phyloP scores from a whole-genome alignment of 768 basidiomycete genomes.

The Tricholoma matsutake region DNA sequence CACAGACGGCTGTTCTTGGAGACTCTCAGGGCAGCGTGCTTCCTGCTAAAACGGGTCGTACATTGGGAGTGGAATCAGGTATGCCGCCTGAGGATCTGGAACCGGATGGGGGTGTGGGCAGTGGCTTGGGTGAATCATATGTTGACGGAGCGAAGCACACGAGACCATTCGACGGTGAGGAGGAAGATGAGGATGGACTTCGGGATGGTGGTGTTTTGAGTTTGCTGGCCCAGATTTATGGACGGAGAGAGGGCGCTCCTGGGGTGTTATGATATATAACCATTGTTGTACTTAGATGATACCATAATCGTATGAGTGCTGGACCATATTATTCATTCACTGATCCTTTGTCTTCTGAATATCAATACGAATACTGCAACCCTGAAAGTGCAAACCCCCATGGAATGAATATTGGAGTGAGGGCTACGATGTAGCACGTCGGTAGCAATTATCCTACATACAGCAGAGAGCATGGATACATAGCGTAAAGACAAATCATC shows the following conservation, averaged over 20 bases:
- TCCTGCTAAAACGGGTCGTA: conserved; percentile 5
- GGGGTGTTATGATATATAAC: conserved; percentile 36
- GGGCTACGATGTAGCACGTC: too few relatives aligned
- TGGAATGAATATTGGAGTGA: too few relatives aligned
- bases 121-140: conserved; percentile 70
- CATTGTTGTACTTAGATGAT: conserved; percentile 1
- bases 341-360: too few relatives aligned
- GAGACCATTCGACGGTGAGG: conserved; percentile 42
- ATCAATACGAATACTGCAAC: not conserved
- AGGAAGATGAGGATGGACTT: conserved; percentile 62
- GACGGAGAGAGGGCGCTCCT: conserved; percentile 49
- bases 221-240: conserved; percentile 84
- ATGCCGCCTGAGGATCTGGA: conserved; percentile 47
- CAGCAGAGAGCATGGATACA: not conserved
- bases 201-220: conserved; percentile 85
- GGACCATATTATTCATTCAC: not conserved
- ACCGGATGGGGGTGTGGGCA: conserved; percentile 54
- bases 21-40: conserved; percentile 66
- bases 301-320: conserved; percentile 8
- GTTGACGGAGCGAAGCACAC: conserved; percentile 60
- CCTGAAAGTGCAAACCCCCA: not conserved
- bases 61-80: conserved; percentile 9
- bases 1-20: conserved; percentile 69
- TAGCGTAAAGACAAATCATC: conserved; percentile 16
- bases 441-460: too few relatives aligned